Percentiles rank a stretch among this genome's conserved stretches.
Evolutionary conservation across 495 filamentous ascomycete species (phyloP).

Genomic region (Venustampulla echinocandica): DNA sequence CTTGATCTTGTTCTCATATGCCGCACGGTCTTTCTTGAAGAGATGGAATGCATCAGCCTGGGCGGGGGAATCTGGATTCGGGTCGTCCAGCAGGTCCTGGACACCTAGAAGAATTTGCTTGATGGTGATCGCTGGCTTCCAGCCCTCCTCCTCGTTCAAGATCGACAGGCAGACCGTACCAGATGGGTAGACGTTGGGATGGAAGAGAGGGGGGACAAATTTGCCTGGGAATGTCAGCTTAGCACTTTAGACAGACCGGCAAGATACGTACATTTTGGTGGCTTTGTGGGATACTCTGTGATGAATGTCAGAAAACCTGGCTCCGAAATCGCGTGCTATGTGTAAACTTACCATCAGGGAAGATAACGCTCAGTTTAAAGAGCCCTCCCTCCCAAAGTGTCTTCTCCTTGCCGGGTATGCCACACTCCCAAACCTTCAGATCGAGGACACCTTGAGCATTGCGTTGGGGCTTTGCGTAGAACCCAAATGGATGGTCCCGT

Average conservation of each 20-base stretch:
- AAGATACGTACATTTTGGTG: conserved; percentile 77
- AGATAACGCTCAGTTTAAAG: conserved; percentile 86
- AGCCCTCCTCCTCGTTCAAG: conserved; percentile 96
- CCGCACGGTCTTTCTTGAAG: conserved; percentile 79
- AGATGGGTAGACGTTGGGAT: conserved; percentile 97
- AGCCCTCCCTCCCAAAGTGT: conserved; percentile 95
- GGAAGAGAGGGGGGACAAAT: conserved; percentile 92
- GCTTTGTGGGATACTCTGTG: conserved; percentile 95
- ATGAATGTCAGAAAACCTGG: conserved; percentile 19
- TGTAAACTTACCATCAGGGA: conserved; percentile 76
- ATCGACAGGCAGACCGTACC: conserved; percentile 97
- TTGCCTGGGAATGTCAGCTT: conserved; percentile 57
- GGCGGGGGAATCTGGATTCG: conserved; percentile 93
- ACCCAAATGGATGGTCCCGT: conserved; percentile 93
- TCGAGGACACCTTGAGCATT: conserved; percentile 75
- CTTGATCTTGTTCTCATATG: conserved; percentile 82
- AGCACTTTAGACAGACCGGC: conserved; percentile 4
- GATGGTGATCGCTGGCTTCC: conserved; percentile 96
- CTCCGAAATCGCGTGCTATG: too few species aligned
- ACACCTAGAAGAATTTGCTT: conserved; percentile 95
- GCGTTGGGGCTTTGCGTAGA: conserved; percentile 83
- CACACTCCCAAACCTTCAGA: conserved; percentile 92
- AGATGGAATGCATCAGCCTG: conserved; percentile 97
- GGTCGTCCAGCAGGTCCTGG: conserved; percentile 90
- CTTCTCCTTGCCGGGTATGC: conserved; percentile 88